Base-by-base conservation (phyloP, 1,139 yeast species). In the Pichiaceae sp. region DNA sequence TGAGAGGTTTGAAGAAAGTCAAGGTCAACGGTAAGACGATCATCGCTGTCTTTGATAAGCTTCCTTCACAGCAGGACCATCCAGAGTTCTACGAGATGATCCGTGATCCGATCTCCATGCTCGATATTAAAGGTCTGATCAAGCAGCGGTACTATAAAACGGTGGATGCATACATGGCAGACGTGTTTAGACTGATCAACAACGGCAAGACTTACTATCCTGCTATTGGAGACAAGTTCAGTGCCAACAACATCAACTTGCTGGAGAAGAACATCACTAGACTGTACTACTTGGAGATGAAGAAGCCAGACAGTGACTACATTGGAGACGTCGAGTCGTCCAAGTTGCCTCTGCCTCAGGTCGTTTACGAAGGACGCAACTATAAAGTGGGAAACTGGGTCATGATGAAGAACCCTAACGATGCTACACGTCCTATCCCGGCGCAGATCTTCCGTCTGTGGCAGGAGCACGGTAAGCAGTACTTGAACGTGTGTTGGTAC, bases 401-500 rank as follows among this genome's bases (percentile, higher is more conserved):
- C 8, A 73, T 87, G 45, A 69, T 91, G 41, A 74, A 73, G 45
- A 91, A 91, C 55, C 86, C 87, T 15, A 89, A 87, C 54, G 96
- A 89, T 57, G 78, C 83, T 2, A 71, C 78, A 21, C 83, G 84
- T 57, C 97, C 98, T 14, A 89, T 89, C 12, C 84, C 89, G 20
- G 96, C 95, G 8, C 98, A 91, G 59, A 75, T 91, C 27, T 91
- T 89, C 64, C 73, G 96, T 50, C 72, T 91, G 45, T 91, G 98
- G 98, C 77, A 81, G 41, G 96, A 87, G 51, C 94, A 93, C 14
- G 79, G 83, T 45, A 51, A 51, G 42, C 72, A 80, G 43, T 89
- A 91, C 75, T 72, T 91, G 54, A 91, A 91, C 53, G 95, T 86
- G 29, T 91, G 98, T 64, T 91, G 98, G 98, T 91, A 89, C 61